phyloP scores from a whole-genome alignment of 2,329 filamentous ascomycete species.

The Aspergillus sp. region DNA sequence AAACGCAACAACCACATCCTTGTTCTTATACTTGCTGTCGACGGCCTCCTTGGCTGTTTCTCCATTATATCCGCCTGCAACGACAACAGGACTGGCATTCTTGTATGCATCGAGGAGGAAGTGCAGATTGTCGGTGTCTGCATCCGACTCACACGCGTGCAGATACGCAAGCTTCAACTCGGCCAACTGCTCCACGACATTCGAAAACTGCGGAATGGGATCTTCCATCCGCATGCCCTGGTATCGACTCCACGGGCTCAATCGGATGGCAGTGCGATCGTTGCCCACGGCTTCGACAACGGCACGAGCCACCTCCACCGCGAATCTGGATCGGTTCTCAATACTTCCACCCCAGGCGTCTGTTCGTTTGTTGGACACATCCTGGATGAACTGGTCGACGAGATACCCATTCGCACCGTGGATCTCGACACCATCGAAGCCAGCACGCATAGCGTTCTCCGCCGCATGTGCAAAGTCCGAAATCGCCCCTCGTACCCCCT shows the following conservation, averaged over 20 bases:
- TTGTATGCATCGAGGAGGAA: conserved; percentile 41
- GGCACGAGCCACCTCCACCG: conserved; percentile 46
- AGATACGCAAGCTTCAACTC: conserved; percentile 55
- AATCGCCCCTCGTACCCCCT: conserved; percentile 42
- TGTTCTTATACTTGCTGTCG: conserved; percentile 24
- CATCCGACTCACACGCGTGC: conserved; percentile 54
- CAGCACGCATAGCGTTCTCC: conserved; percentile 50
- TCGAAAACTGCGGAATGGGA: conserved; percentile 58
- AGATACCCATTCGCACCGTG: conserved; percentile 49
- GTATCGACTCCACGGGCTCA: conserved; percentile 42
- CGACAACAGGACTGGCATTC: conserved; percentile 42
- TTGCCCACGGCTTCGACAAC: conserved; percentile 42
- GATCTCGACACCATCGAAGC: conserved; percentile 51
- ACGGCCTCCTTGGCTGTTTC: conserved; percentile 35
- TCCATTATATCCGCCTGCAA: conserved; percentile 46
- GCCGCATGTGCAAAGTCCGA: conserved; percentile 42
- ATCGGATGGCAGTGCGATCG: conserved; percentile 41
- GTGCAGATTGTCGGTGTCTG: conserved; percentile 34
- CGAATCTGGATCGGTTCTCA: conserved; percentile 50
- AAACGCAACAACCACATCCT: conserved; percentile 33
- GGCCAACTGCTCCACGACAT: conserved; percentile 51
- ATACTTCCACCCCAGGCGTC: conserved; percentile 49
- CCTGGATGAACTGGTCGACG: conserved; percentile 48
- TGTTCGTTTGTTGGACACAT: conserved; percentile 43
- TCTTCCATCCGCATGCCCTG: conserved; percentile 55